These are phyloP conservation scores for Kuraishia hungarica DNA, from an alignment of 805 yeast genomes.

Conservation along the genomic window DNA sequence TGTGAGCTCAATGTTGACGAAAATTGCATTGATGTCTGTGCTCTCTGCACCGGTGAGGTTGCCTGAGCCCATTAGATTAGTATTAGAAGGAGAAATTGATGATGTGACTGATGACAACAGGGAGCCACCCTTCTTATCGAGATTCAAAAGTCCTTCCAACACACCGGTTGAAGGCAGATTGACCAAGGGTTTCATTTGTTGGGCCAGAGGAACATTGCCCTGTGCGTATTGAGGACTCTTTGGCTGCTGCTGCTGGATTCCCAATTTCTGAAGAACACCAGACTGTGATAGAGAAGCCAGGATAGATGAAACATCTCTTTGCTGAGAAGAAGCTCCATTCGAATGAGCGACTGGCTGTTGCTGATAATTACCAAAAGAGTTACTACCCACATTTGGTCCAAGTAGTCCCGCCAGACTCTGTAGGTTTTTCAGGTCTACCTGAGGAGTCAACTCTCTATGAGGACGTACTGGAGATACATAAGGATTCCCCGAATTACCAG, in stretches of 20 bases:
- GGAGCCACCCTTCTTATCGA: background rate
- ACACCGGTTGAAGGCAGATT: conserved; percentile 2
- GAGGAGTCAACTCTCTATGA: conserved; percentile 11
- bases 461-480: conserved; percentile 12
- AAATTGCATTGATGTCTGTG: background rate
- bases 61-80: background rate
- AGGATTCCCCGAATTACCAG: background rate
- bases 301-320: conserved; percentile 1
- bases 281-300: conserved; percentile 1
- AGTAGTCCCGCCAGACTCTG: conserved; percentile 4
- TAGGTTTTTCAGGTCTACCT: conserved; percentile 7
- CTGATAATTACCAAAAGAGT: background rate
- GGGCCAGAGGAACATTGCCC: background rate
- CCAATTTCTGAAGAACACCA: conserved; percentile 3
- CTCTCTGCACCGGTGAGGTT: background rate
- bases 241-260: background rate
- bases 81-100: background rate
- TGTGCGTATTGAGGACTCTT: background rate
- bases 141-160: conserved; percentile 3
- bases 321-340: background rate
- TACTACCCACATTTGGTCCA: background rate
- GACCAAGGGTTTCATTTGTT: conserved; percentile 1
- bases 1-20: conserved; percentile 1
- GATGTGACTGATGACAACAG: background rate
- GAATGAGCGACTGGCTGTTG: background rate